phyloP scores from a whole-genome alignment of 306 rosid species.

The Ormosia emarginata region DNA sequence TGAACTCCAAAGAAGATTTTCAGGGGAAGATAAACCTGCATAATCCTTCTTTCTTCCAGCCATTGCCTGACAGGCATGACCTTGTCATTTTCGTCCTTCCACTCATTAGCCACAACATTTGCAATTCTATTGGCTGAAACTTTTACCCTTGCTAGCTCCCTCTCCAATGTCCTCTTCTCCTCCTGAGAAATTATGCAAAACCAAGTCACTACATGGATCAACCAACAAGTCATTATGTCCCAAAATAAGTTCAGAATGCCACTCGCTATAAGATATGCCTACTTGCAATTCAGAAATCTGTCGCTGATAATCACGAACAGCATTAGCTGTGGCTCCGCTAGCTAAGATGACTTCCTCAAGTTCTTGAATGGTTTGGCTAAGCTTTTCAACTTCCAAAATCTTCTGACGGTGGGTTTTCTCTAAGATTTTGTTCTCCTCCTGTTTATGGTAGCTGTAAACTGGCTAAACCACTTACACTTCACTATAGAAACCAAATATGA shows the following conservation, averaged over 20 bases:
- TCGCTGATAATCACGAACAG: slow-evolving; percentile 65
- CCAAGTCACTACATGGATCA: slow-evolving; percentile 21
- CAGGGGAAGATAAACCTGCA: slow-evolving; percentile 55
- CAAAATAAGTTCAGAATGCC: background rate
- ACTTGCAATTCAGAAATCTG: slow-evolving; percentile 62
- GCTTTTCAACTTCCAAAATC: slow-evolving; percentile 83
- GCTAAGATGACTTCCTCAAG: slow-evolving; percentile 79
- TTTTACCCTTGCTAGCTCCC: slow-evolving; percentile 78
- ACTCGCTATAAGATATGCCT: slow-evolving; percentile 12
- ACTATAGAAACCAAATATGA: background rate
- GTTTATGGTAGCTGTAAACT: slow-evolving; percentile 28
- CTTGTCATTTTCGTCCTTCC: slow-evolving; percentile 89
- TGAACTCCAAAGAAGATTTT: background rate
- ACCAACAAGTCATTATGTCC: background rate
- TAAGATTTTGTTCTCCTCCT: slow-evolving; percentile 85
- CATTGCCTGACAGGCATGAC: slow-evolving; percentile 94
- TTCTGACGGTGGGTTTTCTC: slow-evolving; percentile 81
- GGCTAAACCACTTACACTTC: slow-evolving; percentile 11
- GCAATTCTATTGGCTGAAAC: slow-evolving; percentile 81
- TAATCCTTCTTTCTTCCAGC: slow-evolving; percentile 81
- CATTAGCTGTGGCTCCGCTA: slow-evolving; percentile 68
- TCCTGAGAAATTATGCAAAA: slow-evolving; percentile 48
- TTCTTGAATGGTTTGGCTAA: slow-evolving; percentile 74
- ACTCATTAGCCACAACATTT: slow-evolving; percentile 81
- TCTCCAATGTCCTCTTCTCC: slow-evolving; percentile 77